phyloP scores from a whole-genome alignment of 1,284 basidiomycete genomes.

The Testicularia cyperi region DNA sequence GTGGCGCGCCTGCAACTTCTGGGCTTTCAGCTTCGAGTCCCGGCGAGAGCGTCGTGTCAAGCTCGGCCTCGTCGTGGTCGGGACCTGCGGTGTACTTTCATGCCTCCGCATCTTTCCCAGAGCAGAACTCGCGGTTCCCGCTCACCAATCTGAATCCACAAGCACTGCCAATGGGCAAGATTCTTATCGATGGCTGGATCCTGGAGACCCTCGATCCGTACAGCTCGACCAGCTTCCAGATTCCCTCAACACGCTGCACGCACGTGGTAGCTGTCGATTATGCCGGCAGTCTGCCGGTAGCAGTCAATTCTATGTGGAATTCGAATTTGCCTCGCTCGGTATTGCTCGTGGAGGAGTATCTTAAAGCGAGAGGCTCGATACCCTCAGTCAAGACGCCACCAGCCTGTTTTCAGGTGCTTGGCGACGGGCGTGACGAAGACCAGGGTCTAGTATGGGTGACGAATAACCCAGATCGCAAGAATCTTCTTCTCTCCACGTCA shows the following conservation, averaged over 20 bases:
- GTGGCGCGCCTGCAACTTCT: constrained; percentile 26
- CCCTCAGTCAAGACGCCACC: constrained; percentile 52
- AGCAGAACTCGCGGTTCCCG: constrained; percentile 75
- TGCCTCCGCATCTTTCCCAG: constrained; percentile 64
- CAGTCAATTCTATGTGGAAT: constrained; percentile 86
- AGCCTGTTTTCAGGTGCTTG: constrained; percentile 45
- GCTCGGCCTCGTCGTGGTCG: constrained; percentile 62
- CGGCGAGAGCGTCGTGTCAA: constrained; percentile 24
- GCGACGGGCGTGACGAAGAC: constrained; percentile 54
- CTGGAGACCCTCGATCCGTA: constrained; percentile 96
- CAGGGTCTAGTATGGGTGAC: constrained; percentile 34
- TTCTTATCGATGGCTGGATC: constrained; percentile 93
- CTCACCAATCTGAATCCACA: constrained; percentile 72
- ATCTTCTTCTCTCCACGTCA: constrained; percentile 29
- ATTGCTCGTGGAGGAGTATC: constrained; percentile 54
- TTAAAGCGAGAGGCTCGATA: constrained; percentile 54
- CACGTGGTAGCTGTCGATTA: constrained; percentile 86
- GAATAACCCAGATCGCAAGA: constrained; percentile 26
- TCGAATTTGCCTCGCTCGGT: constrained; percentile 62
- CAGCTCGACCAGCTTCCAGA: constrained; percentile 88
- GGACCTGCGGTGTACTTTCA: constrained; percentile 61
- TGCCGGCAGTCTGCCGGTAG: constrained; percentile 79
- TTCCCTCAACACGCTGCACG: constrained; percentile 89
- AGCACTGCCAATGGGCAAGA: constrained; percentile 73
- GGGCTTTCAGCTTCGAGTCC: constrained; percentile 12